Base-by-base conservation (phyloP, 768 basidiomycete species). In the Suillus weaverae region DNA sequence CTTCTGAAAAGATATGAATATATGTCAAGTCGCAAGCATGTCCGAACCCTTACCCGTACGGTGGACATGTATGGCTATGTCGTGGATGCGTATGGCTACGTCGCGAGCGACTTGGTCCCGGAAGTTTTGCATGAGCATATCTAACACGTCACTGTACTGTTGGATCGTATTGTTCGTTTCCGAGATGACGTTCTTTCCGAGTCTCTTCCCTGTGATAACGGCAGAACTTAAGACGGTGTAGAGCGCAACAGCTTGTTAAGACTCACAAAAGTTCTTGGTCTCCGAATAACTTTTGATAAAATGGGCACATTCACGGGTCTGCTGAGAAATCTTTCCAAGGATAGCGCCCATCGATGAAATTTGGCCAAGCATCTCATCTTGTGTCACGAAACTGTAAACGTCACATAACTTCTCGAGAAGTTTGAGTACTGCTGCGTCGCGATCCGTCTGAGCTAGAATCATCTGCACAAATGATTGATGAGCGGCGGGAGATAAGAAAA, bases 271-370 rank as follows among this genome's bases (percentile, higher is more conserved):
- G 10, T 39, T 48, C 44, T 59, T 43, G 2, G 14, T 60, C 13
- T 59, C 64, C 9, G 64, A 44, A 50, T 66, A 66, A 5, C 59
- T 43, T 20, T 8, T 20, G 36, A 66, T 53, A 36, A 66, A 66
- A 9, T 65, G 20, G 16, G 55, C 39, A 18, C 65, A 66, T 39
- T 66, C 44, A 4, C 30, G 30, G 11, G 56, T 60, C 38, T 35
- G 33, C 22, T 66, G 54, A 13, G 63, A 53, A 10, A 59, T 57
- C 18, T 46, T 38, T 8, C 22, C 55, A 14, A 64, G 22, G 22
- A 59, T 59, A 6, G 14, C 41, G 5, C n/a, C 10, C 64, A 36
- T 60, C 2, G 38, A 66, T 32, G 7, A 7, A 8, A 59, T 36
- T 18, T 59, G 38, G 14, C 5, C 7, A 36, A 66, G 48, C n/a